Evolutionary conservation across 2,329 filamentous ascomycete genomes (phyloP).

Genomic region (Alternaria metachromatica): DNA sequence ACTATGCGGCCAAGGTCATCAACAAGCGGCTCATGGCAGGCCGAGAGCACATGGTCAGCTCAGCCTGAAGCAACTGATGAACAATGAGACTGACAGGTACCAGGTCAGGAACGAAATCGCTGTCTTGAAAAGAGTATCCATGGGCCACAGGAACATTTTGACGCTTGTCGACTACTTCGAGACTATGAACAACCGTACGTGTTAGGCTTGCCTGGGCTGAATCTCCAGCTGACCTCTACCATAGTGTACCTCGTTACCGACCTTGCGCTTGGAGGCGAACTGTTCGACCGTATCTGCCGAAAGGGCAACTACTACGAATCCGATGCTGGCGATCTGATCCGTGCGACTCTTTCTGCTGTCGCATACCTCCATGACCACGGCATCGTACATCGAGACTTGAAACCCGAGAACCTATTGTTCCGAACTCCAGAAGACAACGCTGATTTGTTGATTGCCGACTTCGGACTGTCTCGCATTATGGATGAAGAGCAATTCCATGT

Average conservation of each 20-base stretch:
- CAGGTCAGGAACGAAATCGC: conserved; percentile 98
- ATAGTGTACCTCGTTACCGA: conserved; percentile 94
- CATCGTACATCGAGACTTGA: conserved; percentile 96
- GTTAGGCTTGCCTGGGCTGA: not conserved
- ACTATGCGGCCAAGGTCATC: conserved; percentile 99
- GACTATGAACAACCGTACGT: conserved; percentile 92
- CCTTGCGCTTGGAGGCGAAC: conserved; percentile 91
- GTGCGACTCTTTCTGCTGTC: conserved; percentile 93
- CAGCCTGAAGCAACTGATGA: not conserved
- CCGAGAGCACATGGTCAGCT: conserved; percentile 89
- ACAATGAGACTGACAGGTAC: conserved; percentile 13
- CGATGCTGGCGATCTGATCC: conserved; percentile 93
- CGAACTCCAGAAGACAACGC: conserved; percentile 97
- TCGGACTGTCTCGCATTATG: conserved; percentile 96
- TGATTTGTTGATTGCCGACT: conserved; percentile 95
- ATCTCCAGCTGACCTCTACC: conserved; percentile 11
- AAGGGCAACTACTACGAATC: conserved; percentile 99
- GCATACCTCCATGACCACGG: conserved; percentile 98
- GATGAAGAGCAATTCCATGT: conserved; percentile 99
- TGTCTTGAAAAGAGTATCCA: conserved; percentile 95
- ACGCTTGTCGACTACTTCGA: conserved; percentile 99
- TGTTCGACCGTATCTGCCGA: conserved; percentile 97
- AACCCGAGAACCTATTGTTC: conserved; percentile 96
- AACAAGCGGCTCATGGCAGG: conserved; percentile 98
- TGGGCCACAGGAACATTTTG: conserved; percentile 98